These are phyloP conservation scores for Peribolospora baueri DNA, from an alignment of 768 basidiomycete genomes.

Conservation along the genomic window DNA sequence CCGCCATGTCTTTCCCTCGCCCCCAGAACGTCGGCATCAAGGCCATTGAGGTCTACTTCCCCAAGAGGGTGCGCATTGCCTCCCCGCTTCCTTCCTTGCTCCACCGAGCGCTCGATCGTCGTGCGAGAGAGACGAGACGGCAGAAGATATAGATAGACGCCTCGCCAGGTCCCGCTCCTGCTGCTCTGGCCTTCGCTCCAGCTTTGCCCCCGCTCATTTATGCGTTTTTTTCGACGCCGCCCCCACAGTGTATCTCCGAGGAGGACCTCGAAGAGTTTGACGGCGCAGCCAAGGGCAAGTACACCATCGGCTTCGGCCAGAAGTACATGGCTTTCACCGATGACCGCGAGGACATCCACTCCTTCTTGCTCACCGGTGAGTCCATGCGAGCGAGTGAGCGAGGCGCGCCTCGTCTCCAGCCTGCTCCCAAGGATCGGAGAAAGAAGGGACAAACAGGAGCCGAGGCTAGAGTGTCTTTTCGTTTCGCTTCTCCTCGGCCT, in stretches of 20 bases:
- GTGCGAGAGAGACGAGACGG: too few species aligned
- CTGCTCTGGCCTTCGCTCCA: background rate
- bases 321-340: slow-evolving; percentile 97
- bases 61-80: slow-evolving; percentile 41
- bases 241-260: slow-evolving; percentile 68
- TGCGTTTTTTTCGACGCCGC: background rate
- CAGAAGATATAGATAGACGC: too few species aligned
- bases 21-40: slow-evolving; percentile 77
- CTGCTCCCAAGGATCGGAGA: too few species aligned
- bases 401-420: too few species aligned
- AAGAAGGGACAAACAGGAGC: too few species aligned
- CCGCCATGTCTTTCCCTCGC: slow-evolving; percentile 23
- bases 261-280: slow-evolving; percentile 82
- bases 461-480: too few species aligned
- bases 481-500: too few species aligned
- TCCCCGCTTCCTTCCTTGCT: background rate
- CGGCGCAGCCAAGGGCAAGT: slow-evolving; percentile 80
- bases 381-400: too few species aligned
- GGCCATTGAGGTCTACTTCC: slow-evolving; percentile 84
- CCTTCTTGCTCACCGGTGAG: slow-evolving; percentile 71
- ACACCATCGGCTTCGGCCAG: slow-evolving; percentile 95
- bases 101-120: slow-evolving; percentile 5
- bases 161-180: too few species aligned
- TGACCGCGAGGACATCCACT: slow-evolving; percentile 98
- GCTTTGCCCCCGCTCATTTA: slow-evolving; percentile 6